phyloP scores from a whole-genome alignment of 805 yeast species.

The Naumovozyma castellii region DNA sequence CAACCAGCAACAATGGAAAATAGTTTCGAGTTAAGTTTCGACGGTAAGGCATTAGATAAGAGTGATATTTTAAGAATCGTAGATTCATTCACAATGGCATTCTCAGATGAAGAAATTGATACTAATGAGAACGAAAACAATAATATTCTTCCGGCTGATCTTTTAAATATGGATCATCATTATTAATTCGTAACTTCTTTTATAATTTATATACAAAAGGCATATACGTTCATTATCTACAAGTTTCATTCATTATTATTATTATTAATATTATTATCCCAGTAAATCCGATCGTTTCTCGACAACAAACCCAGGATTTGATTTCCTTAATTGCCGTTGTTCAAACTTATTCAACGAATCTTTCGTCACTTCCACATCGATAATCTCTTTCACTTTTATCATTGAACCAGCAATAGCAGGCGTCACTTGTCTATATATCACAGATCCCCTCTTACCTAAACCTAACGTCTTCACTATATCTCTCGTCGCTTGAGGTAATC shows the following conservation, averaged over 20 bases:
- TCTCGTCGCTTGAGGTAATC: conserved; percentile 61
- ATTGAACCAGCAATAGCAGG: conserved; percentile 82
- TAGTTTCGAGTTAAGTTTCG: conserved; percentile 35
- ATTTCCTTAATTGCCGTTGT: conserved; percentile 46
- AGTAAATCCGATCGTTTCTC: conserved; percentile 24
- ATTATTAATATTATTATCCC: neutral
- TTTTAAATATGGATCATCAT: conserved; percentile 2
- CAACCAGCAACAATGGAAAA: conserved; percentile 12
- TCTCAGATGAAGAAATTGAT: conserved; percentile 26
- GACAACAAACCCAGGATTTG: conserved; percentile 55
- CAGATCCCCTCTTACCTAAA: conserved; percentile 60
- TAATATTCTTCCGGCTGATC: conserved; percentile 14
- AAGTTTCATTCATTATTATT: neutral
- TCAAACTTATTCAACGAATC: conserved; percentile 41
- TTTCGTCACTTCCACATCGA: conserved; percentile 66
- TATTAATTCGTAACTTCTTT: too few species aligned
- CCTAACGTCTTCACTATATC: conserved; percentile 67
- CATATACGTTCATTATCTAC: neutral
- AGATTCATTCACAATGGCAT: conserved; percentile 31
- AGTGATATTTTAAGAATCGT: conserved; percentile 35
- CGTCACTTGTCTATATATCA: conserved; percentile 60
- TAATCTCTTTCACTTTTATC: conserved; percentile 74
- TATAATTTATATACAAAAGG: too few species aligned
- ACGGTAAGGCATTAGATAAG: conserved; percentile 38
- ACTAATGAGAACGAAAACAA: neutral